Evolutionary conservation across 2,329 filamentous ascomycete species (phyloP), one percentile per base, ranked within the genome.

Genomic region (Trichoderma sp.): DNA sequence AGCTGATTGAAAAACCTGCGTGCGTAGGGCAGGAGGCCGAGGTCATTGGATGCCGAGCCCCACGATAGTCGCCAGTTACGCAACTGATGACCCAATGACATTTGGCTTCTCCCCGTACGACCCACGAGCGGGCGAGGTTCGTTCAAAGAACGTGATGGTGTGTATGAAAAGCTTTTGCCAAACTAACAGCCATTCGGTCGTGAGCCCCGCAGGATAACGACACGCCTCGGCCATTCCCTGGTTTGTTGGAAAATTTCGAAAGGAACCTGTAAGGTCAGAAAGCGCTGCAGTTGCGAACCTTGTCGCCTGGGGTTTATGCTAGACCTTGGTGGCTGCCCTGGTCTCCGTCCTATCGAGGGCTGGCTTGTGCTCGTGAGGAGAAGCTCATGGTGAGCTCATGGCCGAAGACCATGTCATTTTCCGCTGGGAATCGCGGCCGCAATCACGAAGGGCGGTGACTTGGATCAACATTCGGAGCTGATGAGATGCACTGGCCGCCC

Each of bases 131-230:
- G 52, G 50, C 41, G 45, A 65, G 34, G 34, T 39, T 39, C 34
- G 57, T 56, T 62, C 63, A 65, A 51, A 57, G 44, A 57, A 62
- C 62, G 63, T 55, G 63, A 56, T 65, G 63, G 63, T 65, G 63
- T 65, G 63, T 65, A 59, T 34, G 63, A 65, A 65, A 65, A 65
- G 63, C 63, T 65, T 64, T 65, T 65, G 58, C 55, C 50, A 45
- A 50, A 50, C 57, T 61, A 65, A 59, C 63, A 65, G 45, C 34
- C 41, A 44, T 57, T 61, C 61, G 57, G 62, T 45, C 55, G 15
- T 43, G 44, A 56, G 63, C 63, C 63, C 63, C 63, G 63, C 63
- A 65, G 43, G 61, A 56, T 65, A 65, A 51, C 47, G 21, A 65
- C 63, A 65, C 63, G 50, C 63, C 63, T 65, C 56, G 34, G 34